Conservation (phyloP, 2,329 filamentous ascomycete genomes). For the Drechmeria coniospora region DNA sequence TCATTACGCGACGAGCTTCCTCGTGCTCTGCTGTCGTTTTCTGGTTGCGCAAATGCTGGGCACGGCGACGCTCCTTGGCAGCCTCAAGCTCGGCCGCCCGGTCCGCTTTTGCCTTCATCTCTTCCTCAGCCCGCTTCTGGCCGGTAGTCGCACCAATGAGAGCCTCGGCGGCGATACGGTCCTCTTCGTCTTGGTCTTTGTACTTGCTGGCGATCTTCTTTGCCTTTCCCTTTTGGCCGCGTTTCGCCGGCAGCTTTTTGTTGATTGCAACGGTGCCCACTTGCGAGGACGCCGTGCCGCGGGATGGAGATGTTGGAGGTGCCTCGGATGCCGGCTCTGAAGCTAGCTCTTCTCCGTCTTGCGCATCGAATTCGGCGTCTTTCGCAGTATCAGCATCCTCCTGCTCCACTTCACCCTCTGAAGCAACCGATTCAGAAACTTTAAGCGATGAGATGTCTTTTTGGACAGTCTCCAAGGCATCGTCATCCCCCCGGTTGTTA, state of each 20-base stretch:
- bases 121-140: constrained; percentile 51
- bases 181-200: constrained; percentile 86
- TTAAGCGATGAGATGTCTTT: constrained; percentile 11
- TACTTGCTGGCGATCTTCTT: constrained; percentile 87
- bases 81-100: constrained; percentile 50
- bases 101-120: constrained; percentile 54
- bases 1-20: constrained; percentile 45
- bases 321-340: too few relatives aligned
- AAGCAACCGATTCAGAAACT: too few relatives aligned
- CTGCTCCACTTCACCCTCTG: too few relatives aligned
- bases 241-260: constrained; percentile 35
- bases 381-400: too few relatives aligned
- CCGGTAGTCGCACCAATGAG: constrained; percentile 68
- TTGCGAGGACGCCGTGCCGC: constrained; percentile 4
- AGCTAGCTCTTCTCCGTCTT: constrained; percentile 5
- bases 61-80: constrained; percentile 57
- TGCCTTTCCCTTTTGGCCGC: constrained; percentile 67
- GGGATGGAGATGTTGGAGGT: constrained; percentile 2
- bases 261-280: constrained; percentile 2
- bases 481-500: constrained; percentile 10
- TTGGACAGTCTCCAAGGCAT: constrained; percentile 12
- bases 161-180: constrained; percentile 66
- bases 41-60: constrained; percentile 66
- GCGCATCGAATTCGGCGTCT: too few relatives aligned
- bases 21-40: constrained; percentile 65